Percentiles rank a stretch among this genome's conserved stretches.
phyloP scores from a whole-genome alignment of 495 filamentous ascomycete species.

The Pyrenopolyporus hunteri region DNA sequence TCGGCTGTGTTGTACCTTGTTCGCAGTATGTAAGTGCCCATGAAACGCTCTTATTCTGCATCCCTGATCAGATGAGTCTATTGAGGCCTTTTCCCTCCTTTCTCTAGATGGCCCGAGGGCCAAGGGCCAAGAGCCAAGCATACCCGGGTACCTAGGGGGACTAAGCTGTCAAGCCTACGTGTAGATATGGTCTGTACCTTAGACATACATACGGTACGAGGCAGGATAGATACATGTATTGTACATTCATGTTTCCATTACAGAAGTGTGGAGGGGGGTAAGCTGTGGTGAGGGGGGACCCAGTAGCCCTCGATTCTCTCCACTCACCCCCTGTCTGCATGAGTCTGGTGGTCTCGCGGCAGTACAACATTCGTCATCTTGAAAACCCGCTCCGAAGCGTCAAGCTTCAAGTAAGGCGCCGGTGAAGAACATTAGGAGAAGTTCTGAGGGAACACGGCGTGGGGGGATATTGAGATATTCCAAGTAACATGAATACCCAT shows the following conservation, averaged over 20 bases:
- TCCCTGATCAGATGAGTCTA: neutral
- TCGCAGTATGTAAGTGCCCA: neutral
- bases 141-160: neutral
- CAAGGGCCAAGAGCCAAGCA: neutral
- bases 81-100: neutral
- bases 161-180: neutral
- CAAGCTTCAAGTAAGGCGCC: neutral
- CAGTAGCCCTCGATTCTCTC: too few species aligned
- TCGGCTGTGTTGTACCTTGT: neutral
- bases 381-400: neutral
- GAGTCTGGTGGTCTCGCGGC: conserved; percentile 1
- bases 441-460: neutral
- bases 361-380: too few species aligned
- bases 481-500: too few species aligned
- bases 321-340: neutral
- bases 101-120: neutral
- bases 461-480: neutral
- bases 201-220: neutral
- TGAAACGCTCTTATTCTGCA: neutral
- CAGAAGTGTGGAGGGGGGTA: too few species aligned
- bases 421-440: neutral
- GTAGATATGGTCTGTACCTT: neutral
- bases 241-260: too few species aligned
- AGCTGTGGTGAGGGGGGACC: too few species aligned
- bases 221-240: too few species aligned